phyloP scores from a whole-genome alignment of 2,329 filamentous ascomycete species.

The Ambrosiella xylebori region DNA sequence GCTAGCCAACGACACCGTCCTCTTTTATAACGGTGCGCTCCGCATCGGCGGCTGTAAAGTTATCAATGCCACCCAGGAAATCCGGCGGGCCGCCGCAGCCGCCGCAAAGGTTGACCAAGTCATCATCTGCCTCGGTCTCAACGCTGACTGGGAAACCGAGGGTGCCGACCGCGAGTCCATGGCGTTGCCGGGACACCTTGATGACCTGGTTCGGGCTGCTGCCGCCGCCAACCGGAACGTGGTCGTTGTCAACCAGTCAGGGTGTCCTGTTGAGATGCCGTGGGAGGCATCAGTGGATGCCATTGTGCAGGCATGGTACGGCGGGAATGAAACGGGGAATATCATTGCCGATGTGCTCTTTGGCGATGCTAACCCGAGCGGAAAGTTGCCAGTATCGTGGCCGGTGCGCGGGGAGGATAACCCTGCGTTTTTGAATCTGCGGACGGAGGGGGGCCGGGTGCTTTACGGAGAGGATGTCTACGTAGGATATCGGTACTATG shows the following conservation, averaged over 20 bases:
- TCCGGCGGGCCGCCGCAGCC: conserved; percentile 47
- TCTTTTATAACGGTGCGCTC: conserved; percentile 42
- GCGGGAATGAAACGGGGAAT: conserved; percentile 73
- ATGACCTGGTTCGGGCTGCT: conserved; percentile 51
- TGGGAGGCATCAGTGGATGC: conserved; percentile 37
- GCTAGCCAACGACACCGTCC: conserved; percentile 30
- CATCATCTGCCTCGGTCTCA: conserved; percentile 60
- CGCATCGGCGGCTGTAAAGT: conserved; percentile 43
- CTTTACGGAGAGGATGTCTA: conserved; percentile 70
- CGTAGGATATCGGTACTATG: conserved; percentile 67
- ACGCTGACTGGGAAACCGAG: conserved; percentile 68
- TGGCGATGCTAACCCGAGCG: conserved; percentile 55
- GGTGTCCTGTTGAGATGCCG: conserved; percentile 57
- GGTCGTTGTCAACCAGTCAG: conserved; percentile 59
- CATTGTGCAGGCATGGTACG: conserved; percentile 66
- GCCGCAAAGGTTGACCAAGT: conserved; percentile 60
- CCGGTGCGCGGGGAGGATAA: conserved; percentile 48
- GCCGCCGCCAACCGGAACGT: conserved; percentile 50
- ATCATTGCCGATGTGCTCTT: conserved; percentile 64
- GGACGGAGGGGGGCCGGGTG: conserved; percentile 50
- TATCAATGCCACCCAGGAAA: conserved; percentile 39
- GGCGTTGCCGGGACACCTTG: conserved; percentile 55
- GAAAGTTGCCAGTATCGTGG: conserved; percentile 59
- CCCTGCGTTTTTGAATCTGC: conserved; percentile 60
- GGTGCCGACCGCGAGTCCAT: conserved; percentile 64